Evolutionary conservation across 2,329 filamentous ascomycete species (phyloP).

Genomic region (Cordyceps militaris): DNA sequence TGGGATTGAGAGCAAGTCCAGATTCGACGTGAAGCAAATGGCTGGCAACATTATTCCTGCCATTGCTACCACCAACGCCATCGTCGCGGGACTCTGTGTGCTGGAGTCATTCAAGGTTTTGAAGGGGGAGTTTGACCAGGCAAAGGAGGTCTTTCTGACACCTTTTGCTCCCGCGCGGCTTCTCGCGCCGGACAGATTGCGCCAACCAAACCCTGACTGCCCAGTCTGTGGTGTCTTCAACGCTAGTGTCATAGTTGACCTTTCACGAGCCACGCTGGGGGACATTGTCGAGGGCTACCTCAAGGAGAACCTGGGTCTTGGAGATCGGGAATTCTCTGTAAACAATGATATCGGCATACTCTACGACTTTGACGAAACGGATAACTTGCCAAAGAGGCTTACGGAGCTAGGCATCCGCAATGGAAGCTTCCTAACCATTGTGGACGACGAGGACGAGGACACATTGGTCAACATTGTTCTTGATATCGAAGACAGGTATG

Average conservation of each 20-base stretch:
- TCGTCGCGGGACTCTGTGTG: slow-evolving; percentile 87
- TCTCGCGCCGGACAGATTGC: slow-evolving; percentile 49
- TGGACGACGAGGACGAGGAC: slow-evolving; percentile 71
- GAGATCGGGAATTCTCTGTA: slow-evolving; percentile 69
- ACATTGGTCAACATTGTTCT: slow-evolving; percentile 76
- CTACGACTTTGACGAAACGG: slow-evolving; percentile 83
- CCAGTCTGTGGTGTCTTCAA: slow-evolving; percentile 74
- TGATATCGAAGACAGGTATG: slow-evolving; percentile 57
- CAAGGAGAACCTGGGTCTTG: slow-evolving; percentile 64
- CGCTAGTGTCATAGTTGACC: slow-evolving; percentile 59
- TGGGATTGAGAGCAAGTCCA: slow-evolving; percentile 77
- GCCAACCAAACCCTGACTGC: slow-evolving; percentile 71
- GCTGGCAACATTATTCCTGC: slow-evolving; percentile 98
- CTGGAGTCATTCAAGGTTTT: slow-evolving; percentile 89
- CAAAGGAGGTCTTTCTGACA: slow-evolving; percentile 80
- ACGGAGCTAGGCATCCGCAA: slow-evolving; percentile 67
- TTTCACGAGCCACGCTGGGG: slow-evolving; percentile 64
- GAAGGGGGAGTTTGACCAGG: slow-evolving; percentile 59
- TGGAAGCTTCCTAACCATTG: slow-evolving; percentile 72
- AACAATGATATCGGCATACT: slow-evolving; percentile 69
- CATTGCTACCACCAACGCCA: slow-evolving; percentile 96
- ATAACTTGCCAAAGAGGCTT: slow-evolving; percentile 76
- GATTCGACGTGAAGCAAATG: slow-evolving; percentile 98
- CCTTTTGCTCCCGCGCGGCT: slow-evolving; percentile 53
- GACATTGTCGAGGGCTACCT: slow-evolving; percentile 74